Conservation (phyloP, 352 stramenopile species). For the Phytopythium aichiense region DNA sequence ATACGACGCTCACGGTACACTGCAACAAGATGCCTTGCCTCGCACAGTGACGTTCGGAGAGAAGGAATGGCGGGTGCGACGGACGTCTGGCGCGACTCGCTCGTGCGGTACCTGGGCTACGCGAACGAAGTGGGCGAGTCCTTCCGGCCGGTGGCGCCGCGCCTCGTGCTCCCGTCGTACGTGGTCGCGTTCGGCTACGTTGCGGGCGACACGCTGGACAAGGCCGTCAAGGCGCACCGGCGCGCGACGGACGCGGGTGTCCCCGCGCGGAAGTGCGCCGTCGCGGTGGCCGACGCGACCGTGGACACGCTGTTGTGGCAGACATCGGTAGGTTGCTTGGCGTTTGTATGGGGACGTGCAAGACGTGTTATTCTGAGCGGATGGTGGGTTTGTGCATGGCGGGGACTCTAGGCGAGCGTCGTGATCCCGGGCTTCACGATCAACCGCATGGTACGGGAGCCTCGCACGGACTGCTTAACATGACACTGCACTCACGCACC, state of each 20-base stretch:
- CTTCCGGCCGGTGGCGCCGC: slow-evolving; percentile 74
- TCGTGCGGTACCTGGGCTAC: slow-evolving; percentile 87
- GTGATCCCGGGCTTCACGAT: slow-evolving; percentile 83
- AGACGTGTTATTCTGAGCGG: background rate
- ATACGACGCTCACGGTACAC: slow-evolving; percentile 1
- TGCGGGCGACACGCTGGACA: slow-evolving; percentile 79
- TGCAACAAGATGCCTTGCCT: too few species aligned
- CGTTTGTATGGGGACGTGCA: background rate
- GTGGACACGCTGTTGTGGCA: slow-evolving; percentile 87
- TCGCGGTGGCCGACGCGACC: slow-evolving; percentile 29
- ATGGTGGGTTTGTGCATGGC: background rate
- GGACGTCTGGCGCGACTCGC: slow-evolving; percentile 83
- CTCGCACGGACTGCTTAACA: too few species aligned
- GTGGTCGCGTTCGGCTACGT: slow-evolving; percentile 83
- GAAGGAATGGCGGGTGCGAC: slow-evolving; percentile 3
- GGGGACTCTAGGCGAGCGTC: slow-evolving; percentile 49
- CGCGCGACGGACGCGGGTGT: slow-evolving; percentile 22
- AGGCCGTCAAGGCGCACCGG: slow-evolving; percentile 38
- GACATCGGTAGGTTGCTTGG: slow-evolving; percentile 25
- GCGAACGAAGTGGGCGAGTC: slow-evolving; percentile 88
- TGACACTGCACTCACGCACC: background rate
- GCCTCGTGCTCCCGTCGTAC: slow-evolving; percentile 74
- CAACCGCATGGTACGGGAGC: slow-evolving; percentile 55
- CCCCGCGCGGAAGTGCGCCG: slow-evolving; percentile 24
- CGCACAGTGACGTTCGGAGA: background rate